Percentiles rank a stretch among this genome's conserved stretches.
phyloP scores from a whole-genome alignment of 2,329 filamentous ascomycete species.

The Scytalidium lignicola region DNA sequence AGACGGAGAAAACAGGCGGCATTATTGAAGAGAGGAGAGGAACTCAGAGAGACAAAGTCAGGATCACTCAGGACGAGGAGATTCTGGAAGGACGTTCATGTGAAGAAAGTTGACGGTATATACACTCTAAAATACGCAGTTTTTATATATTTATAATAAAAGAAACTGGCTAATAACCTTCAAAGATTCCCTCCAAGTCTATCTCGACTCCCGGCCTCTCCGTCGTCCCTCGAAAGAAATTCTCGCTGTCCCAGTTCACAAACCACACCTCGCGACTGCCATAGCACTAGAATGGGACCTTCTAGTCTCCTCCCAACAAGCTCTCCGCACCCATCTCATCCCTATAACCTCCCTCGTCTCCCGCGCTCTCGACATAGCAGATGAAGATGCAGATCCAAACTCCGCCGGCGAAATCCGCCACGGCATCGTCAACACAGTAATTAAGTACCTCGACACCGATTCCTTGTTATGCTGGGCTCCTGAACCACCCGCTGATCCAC shows the following conservation, averaged over 20 bases:
- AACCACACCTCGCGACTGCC: constrained; percentile 76
- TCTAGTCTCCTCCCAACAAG: constrained; percentile 75
- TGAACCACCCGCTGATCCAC: constrained; percentile 41
- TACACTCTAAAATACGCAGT: too few relatives aligned
- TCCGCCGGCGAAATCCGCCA: constrained; percentile 49
- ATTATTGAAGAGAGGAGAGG: constrained; percentile 46
- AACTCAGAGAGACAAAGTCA: constrained; percentile 38
- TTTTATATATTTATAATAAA: too few relatives aligned
- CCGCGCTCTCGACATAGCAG: constrained; percentile 74
- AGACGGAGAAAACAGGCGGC: constrained; percentile 50
- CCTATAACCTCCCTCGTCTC: constrained; percentile 82
- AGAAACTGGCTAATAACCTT: too few relatives aligned
- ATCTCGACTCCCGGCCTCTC: constrained; percentile 74
- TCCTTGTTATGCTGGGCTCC: constrained; percentile 87
- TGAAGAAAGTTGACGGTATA: constrained; percentile 62
- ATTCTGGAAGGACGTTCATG: constrained; percentile 83
- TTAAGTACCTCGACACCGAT: constrained; percentile 89
- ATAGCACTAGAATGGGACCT: constrained; percentile 93
- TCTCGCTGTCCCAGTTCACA: constrained; percentile 66
- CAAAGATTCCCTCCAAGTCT: constrained; percentile 44
- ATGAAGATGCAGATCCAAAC: constrained; percentile 48
- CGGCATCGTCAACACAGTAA: constrained; percentile 60
- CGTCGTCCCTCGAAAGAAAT: constrained; percentile 71
- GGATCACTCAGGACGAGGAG: constrained; percentile 52
- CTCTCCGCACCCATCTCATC: constrained; percentile 79